These are phyloP conservation scores for Dendrobium officinale DNA, from an alignment of 106 monocot genomes.

Conservation along the genomic window DNA sequence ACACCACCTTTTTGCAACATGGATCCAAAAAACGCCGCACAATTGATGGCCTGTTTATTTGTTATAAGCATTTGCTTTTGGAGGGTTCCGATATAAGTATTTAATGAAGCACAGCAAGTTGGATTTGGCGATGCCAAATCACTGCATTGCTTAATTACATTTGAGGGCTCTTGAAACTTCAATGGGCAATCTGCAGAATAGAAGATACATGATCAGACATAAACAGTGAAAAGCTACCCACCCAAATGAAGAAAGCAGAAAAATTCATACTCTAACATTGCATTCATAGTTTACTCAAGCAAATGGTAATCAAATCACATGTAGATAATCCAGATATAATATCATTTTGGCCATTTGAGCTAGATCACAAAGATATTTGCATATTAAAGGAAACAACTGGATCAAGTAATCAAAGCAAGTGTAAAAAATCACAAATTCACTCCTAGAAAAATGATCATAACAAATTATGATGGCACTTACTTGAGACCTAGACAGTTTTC, in stretches of 20 bases:
- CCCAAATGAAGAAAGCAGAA: neutral
- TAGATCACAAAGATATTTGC: no score
- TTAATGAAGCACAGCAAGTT: constrained; percentile 73
- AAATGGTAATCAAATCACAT: neutral
- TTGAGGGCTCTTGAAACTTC: constrained; percentile 76
- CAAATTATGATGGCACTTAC: neutral
- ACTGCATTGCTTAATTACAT: constrained; percentile 63
- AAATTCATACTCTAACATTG: neutral
- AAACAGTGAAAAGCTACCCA: neutral
- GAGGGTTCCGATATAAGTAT: constrained; percentile 53
- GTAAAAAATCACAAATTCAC: no score
- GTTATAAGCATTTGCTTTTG: constrained; percentile 97
- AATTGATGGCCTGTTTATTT: constrained; percentile 95
- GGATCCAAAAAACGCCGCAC: constrained; percentile 91
- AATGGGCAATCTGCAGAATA: constrained; percentile 76
- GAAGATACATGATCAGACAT: neutral
- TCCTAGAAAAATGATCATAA: neutral
- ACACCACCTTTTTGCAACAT: constrained; percentile 93
- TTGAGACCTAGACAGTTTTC: neutral
- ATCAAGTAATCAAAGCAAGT: no score
- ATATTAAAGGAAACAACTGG: no score
- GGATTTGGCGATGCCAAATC: constrained; percentile 43
- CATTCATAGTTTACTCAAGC: neutral
- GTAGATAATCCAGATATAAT: neutral
- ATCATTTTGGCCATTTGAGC: no score